A percentile compares a stretch with the other conserved stretches of the same genome.
Conservation (phyloP, 2,329 filamentous ascomycete species). For the Diaporthe sp. region DNA sequence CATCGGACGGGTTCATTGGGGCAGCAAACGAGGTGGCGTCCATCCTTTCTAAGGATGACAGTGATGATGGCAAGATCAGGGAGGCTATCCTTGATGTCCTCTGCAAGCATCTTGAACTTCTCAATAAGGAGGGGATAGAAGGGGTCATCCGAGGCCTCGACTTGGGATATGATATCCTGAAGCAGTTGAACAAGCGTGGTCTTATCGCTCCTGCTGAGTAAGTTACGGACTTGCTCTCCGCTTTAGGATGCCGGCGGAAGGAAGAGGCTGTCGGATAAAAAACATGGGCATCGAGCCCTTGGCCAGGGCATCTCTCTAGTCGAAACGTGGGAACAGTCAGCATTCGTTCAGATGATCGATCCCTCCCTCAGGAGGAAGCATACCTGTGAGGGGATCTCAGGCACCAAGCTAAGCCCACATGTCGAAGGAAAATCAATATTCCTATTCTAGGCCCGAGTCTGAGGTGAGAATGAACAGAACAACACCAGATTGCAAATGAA, state of each 20-base stretch:
- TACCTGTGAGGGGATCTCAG: background rate
- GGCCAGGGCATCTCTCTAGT: background rate
- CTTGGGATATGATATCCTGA: constrained; percentile 2
- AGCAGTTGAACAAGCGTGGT: background rate
- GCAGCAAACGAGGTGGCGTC: constrained; percentile 34
- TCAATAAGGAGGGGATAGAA: background rate
- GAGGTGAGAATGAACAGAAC: background rate
- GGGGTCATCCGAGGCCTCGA: constrained; percentile 10
- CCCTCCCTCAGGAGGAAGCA: background rate
- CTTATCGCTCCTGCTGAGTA: background rate
- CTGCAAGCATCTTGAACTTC: background rate
- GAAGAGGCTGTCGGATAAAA: background rate
- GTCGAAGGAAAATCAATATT: constrained; percentile 5
- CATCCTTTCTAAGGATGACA: background rate
- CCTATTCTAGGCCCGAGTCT: background rate
- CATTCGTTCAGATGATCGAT: background rate
- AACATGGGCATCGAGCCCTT: background rate
- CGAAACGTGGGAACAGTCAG: background rate
- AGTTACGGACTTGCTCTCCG: background rate
- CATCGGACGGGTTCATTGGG: constrained; percentile 33
- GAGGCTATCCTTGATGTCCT: constrained; percentile 33
- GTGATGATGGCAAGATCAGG: constrained; percentile 30
- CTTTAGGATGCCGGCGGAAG: background rate
- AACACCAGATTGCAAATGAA: background rate
- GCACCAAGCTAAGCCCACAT: background rate